Evolutionary conservation across 1,139 yeast species (phyloP), one percentile per base, ranked within the genome.

Genomic region (Ogataea hybrid): DNA sequence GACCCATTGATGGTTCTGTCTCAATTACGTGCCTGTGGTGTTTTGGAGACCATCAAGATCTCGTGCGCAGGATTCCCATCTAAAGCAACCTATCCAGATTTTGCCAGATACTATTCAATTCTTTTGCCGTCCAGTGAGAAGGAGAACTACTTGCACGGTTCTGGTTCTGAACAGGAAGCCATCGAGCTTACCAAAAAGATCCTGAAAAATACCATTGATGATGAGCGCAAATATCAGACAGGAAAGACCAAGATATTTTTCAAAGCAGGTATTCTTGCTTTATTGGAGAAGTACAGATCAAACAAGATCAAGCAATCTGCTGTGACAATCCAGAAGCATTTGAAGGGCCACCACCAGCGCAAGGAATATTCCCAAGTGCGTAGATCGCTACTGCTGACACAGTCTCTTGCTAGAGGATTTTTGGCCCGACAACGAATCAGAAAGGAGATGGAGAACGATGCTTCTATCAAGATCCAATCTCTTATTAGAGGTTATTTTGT

Each of bases 61-160:
- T 90, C 97, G 8, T 90, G 97, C 68, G 97, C 96, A 38, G 98
- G 98, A 28, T 92, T 89, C 75, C 98, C 98, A 25, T 84, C 97
- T 0, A 76, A 97, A 61, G 89, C 97, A 94, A 78, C 96, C 1
- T 92, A 88, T 61, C 90, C 84, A 42, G 98, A 92, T 61, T 92
- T 92, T 70, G 96, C 92, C 31, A 80, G 82, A 50, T 79, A 97
- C 57, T 92, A 89, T 63, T 94, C 87, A 60, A 79, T 90, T 56
- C 74, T 92, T 48, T 79, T 87, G 35, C 80, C 81, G 32, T 83
- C 96, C 1, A 68, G 71, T 21, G 75, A 78, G 49, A 85, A 95
- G 84, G 74, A 79, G 32, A 71, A 72, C 47, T 77, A 82, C 17
- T 71, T 82, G 66, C 69, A 75, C 40, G 78, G 78, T 6, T 66